These are phyloP conservation scores for Lodderomyces beijingensis DNA, from an alignment of 1,139 yeast genomes.

Conservation along the genomic window DNA sequence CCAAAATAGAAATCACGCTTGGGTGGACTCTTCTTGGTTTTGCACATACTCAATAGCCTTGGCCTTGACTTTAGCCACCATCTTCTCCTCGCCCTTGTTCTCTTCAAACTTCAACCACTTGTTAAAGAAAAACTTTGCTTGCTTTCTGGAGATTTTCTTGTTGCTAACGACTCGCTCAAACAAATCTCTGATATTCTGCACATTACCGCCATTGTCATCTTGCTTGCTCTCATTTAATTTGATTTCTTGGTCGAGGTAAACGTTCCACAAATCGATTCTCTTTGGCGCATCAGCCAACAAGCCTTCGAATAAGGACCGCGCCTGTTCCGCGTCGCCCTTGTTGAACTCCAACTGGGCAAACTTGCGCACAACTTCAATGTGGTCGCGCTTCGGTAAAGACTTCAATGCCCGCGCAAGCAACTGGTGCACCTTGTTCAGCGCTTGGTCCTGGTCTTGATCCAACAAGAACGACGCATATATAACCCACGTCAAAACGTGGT, in stretches of 20 bases:
- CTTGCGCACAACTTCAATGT: conserved; percentile 76
- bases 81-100: conserved; percentile 60
- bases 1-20: too few relatives aligned
- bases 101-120: conserved; percentile 88
- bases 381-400: conserved; percentile 68
- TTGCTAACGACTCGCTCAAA: conserved; percentile 71
- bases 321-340: conserved; percentile 90
- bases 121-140: conserved; percentile 90
- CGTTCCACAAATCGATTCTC: conserved; percentile 92
- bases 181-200: conserved; percentile 64
- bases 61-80: conserved; percentile 81
- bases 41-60: conserved; percentile 76
- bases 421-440: conserved; percentile 56
- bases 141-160: conserved; percentile 77
- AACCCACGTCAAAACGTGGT: conserved; percentile 65
- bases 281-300: conserved; percentile 85
- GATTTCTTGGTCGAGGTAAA: conserved; percentile 89
- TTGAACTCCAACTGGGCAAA: conserved; percentile 85
- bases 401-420: conserved; percentile 70
- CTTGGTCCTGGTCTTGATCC: conserved; percentile 42
- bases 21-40: conserved; percentile 1
- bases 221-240: conserved; percentile 38
- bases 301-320: conserved; percentile 91
- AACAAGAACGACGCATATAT: conserved; percentile 71
- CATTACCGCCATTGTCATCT: conserved; percentile 66